Evolutionary conservation across 495 filamentous ascomycete genomes (phyloP), one percentile per base, ranked within the genome.

Genomic region (Pyrenula aspistea): DNA sequence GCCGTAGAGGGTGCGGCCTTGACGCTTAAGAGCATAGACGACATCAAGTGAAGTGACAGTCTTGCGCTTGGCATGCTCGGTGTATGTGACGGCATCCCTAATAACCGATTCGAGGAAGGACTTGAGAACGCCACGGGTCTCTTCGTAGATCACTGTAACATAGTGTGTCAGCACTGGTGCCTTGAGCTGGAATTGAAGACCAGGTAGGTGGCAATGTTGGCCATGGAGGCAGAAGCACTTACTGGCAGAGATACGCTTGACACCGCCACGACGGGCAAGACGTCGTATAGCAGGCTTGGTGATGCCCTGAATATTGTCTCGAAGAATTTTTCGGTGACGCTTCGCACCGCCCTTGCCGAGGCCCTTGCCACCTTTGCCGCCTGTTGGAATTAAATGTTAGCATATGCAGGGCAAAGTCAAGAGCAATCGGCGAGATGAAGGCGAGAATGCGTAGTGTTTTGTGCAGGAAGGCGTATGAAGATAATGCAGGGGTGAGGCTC

Each of bases 261-360:
- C 78, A 76, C 77, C 77, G 53, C 77, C 74, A 81, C 77, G 77
- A 60, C 76, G 78, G 50, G 75, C 80, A 55, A 81, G 78, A 83
- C 82, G 82, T 56, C 82, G 82, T 69, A 86, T 85, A 57, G 82
- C 83, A 59, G 83, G 82, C 73, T 84, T 84, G 67, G 83, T 86
- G 69, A 86, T 84, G 68, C 83, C 83, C 70, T 96, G 92, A 73
- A 97, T 96, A 86, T 96, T 97, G 86, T 97, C 92, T 72, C 92
- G 89, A 71, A 98, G 82, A 79, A 98, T 96, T 86, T 97, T 98
- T 67, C 93, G 86, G 75, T 96, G 90, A 76, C 91, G 91, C 87
- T 96, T 96, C 79, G 92, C 91, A 65, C 95, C 91, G 70, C 91
- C 91, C 79, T 96, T 96, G 67, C 82, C 82, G 71, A 85, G 82